Base-by-base conservation (phyloP, 148 eudicot genomes). In the Camellia granthamiana region DNA sequence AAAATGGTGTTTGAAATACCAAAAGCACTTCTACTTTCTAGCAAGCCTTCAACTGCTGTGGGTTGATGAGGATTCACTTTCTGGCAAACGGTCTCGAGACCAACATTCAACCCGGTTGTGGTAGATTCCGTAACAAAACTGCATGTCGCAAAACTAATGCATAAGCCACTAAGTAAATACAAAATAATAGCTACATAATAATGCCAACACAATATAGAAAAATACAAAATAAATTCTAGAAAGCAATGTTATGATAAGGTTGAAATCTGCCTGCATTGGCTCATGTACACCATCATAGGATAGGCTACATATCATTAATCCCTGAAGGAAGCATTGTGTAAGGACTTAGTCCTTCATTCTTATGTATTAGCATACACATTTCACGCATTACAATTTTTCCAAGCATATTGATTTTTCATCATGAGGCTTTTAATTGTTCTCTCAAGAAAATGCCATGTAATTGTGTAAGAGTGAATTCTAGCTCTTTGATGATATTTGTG, bases 101-200 rank as follows among this genome's bases (percentile, higher is more conserved):
- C 90, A 83, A 82, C 88, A 85, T 95, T 95, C 84, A 95, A 81
- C 79, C 97, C 94, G 62, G 79, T 80, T 51, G 98, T 87, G 72
- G 80, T 81, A 6, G 92, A 85, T 72, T 95, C 90, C 0, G 93
- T 88, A 59, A 76, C 78, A 85, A 95, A 93, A 82, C 98, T 95
- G 97, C 92, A 86, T 65, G 43, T 58, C 30, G 70, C 18, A 42
- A 71, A 41, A 76, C 11, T 14, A 56, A 67, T 38, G 63, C 9
- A 62, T 80, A 56, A 69, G 14, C 44, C 46, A 23, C 16, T 9
- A 0, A 60, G 0, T 42, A 60, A 47, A 23, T 46, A 19, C 7
- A 21, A 70, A 63, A 43, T 4, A 19, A 38, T 54, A 41, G 54
- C 18, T 12, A 52, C 19, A 30, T 16, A 44, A 38, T n/a, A 38